A percentile compares a stretch with the other conserved stretches of the same genome.
These are phyloP conservation scores for Suillus subluteus DNA, from an alignment of 768 basidiomycete genomes.

Conservation along the genomic window DNA sequence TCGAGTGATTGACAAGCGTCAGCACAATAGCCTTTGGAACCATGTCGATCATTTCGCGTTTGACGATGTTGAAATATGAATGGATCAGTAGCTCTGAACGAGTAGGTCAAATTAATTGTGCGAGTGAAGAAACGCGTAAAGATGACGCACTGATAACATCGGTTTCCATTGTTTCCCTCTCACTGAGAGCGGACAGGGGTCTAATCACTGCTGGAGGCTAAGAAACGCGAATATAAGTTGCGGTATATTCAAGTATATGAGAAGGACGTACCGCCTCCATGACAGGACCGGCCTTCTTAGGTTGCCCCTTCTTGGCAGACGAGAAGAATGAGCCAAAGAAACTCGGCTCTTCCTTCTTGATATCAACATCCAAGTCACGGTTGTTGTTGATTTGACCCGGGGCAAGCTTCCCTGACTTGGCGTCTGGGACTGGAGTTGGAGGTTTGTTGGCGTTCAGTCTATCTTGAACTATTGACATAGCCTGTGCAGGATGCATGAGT, in stretches of 20 bases:
- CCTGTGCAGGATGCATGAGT: conserved; percentile 45
- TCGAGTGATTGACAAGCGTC: conserved; percentile 90
- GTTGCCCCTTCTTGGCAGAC: conserved; percentile 60
- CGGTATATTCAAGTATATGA: neutral
- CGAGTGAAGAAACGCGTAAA: neutral
- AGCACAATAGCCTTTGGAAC: conserved; percentile 94
- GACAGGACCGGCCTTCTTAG: conserved; percentile 60
- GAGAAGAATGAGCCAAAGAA: conserved; percentile 98
- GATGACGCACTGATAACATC: conserved; percentile 94
- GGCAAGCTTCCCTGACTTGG: conserved; percentile 68
- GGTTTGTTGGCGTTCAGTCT: conserved; percentile 83
- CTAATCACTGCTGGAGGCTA: conserved; percentile 87
- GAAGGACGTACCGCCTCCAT: conserved; percentile 57
- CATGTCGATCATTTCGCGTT: conserved; percentile 99
- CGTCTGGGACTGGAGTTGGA: conserved; percentile 55
- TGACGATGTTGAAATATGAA: conserved; percentile 98
- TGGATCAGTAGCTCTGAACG: conserved; percentile 86
- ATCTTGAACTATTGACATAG: conserved; percentile 86
- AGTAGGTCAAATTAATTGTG: conserved; percentile 11
- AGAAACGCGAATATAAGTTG: neutral
- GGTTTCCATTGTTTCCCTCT: conserved; percentile 97
- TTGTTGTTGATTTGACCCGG: conserved; percentile 82
- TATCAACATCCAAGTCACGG: conserved; percentile 90
- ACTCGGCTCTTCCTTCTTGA: conserved; percentile 85
- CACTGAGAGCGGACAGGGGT: conserved; percentile 88